Conservation (phyloP, 2,329 filamentous ascomycete genomes). For the Fusarium ramigenum region DNA sequence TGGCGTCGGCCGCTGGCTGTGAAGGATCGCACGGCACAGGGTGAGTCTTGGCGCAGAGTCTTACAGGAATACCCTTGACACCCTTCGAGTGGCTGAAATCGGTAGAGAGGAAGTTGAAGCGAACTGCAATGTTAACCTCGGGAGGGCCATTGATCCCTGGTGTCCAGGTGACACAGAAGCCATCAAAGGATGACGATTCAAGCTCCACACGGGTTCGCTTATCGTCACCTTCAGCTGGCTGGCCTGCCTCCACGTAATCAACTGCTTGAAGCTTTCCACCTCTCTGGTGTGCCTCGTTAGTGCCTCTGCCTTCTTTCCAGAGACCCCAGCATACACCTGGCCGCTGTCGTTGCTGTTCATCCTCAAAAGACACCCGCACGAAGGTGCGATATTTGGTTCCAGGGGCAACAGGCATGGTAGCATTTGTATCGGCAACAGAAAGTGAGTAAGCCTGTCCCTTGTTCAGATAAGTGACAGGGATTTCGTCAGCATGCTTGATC, state of each 20-base stretch:
- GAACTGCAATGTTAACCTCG: slow-evolving; percentile 88
- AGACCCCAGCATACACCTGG: slow-evolving; percentile 85
- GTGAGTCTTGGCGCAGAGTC: slow-evolving; percentile 91
- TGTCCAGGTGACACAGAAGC: slow-evolving; percentile 91
- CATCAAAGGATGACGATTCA: slow-evolving; percentile 86
- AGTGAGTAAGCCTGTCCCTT: slow-evolving; percentile 95
- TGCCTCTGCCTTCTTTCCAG: slow-evolving; percentile 97
- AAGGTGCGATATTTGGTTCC: slow-evolving; percentile 86
- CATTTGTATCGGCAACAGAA: slow-evolving; percentile 80
- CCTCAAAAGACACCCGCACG: slow-evolving; percentile 95
- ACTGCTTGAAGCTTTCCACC: slow-evolving; percentile 94
- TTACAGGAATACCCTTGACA: slow-evolving; percentile 95
- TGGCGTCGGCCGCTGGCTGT: slow-evolving; percentile 55
- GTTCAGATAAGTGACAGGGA: slow-evolving; percentile 97
- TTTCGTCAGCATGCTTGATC: slow-evolving; percentile 89
- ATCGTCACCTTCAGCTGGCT: slow-evolving; percentile 68
- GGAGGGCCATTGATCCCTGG: slow-evolving; percentile 72
- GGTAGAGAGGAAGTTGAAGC: slow-evolving; percentile 98
- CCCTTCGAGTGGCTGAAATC: slow-evolving; percentile 99
- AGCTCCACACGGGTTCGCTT: slow-evolving; percentile 75
- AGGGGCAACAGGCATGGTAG: slow-evolving; percentile 65
- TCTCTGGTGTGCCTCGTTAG: slow-evolving; percentile 92
- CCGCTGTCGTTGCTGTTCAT: slow-evolving; percentile 88
- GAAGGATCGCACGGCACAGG: slow-evolving; percentile 64
- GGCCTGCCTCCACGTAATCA: slow-evolving; percentile 81